Evolutionary conservation across 192 early-diverging fungal genomes (phyloP).

Genomic region (Podila verticillata): DNA sequence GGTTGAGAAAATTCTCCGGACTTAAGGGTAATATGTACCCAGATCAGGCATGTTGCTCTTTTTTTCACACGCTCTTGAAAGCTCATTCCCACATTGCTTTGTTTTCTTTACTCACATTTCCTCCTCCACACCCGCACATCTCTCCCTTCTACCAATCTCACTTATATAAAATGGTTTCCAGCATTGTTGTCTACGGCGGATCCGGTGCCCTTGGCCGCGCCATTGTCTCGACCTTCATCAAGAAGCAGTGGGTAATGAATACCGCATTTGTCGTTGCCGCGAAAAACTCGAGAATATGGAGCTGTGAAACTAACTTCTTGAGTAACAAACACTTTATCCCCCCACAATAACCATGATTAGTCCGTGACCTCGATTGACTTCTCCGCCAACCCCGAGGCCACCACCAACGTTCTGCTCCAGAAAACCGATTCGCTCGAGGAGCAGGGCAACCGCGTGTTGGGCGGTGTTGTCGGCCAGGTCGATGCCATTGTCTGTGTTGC

Average conservation of each 20-base stretch:
- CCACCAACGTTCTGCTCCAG: constrained; percentile 72
- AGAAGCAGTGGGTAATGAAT: constrained; percentile 72
- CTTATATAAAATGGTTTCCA: constrained; percentile 52
- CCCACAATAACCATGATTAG: constrained; percentile 39
- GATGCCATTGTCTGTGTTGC: constrained; percentile 93
- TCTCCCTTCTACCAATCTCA: background rate
- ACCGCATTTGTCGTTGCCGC: too few relatives aligned
- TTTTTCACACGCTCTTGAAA: constrained; percentile 2
- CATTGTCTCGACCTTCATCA: constrained; percentile 75
- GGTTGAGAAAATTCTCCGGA: background rate
- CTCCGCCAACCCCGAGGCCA: constrained; percentile 74
- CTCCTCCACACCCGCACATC: background rate
- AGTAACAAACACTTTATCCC: background rate
- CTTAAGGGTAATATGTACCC: background rate
- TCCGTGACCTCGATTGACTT: constrained; percentile 84
- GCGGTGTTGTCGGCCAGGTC: constrained; percentile 64
- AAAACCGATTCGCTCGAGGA: constrained; percentile 56
- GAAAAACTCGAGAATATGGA: too few relatives aligned
- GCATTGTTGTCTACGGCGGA: constrained; percentile 91
- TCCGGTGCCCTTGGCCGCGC: constrained; percentile 87
- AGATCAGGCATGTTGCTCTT: background rate
- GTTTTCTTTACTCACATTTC: background rate
- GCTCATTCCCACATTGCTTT: background rate
- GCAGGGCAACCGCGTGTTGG: constrained; percentile 68
- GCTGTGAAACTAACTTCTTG: background rate